Percentiles rank a stretch among this genome's conserved stretches.
Conservation (phyloP, 2,329 filamentous ascomycete genomes). For the Capronia americana region DNA sequence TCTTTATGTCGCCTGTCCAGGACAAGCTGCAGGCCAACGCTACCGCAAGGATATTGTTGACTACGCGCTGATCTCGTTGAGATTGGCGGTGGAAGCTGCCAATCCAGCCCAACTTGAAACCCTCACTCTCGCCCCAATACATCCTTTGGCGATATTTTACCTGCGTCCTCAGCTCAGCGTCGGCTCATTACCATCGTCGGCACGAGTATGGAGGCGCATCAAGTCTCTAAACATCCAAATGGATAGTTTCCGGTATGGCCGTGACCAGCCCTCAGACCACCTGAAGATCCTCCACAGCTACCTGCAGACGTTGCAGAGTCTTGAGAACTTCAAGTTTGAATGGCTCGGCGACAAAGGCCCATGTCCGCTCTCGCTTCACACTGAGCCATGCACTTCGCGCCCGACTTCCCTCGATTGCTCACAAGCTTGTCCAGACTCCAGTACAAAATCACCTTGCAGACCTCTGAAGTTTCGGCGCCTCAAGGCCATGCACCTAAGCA, state of each 20-base stretch:
- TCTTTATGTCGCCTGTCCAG: constrained; percentile 77
- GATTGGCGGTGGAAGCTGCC: constrained; percentile 79
- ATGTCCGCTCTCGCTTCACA: constrained; percentile 72
- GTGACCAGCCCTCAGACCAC: constrained; percentile 69
- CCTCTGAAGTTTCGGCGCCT: constrained; percentile 72
- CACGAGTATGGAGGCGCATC: constrained; percentile 78
- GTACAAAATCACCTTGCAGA: constrained; percentile 53
- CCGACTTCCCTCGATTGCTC: constrained; percentile 48
- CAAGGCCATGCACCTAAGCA: constrained; percentile 72
- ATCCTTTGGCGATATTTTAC: constrained; percentile 77
- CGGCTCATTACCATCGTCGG: constrained; percentile 74
- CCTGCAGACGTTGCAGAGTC: constrained; percentile 69
- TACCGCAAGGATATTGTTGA: constrained; percentile 81
- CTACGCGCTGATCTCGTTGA: constrained; percentile 85
- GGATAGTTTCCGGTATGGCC: constrained; percentile 70
- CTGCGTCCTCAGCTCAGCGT: constrained; percentile 76
- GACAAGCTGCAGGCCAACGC: constrained; percentile 70
- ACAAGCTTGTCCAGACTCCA: constrained; percentile 42
- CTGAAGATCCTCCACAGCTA: constrained; percentile 83
- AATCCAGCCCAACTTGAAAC: constrained; percentile 70
- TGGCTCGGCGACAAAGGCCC: constrained; percentile 78
- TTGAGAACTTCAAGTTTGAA: constrained; percentile 76
- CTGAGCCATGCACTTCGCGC: constrained; percentile 70
- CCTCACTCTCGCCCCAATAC: constrained; percentile 74
- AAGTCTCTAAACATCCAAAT: constrained; percentile 74